Conservation (phyloP, 2,329 filamentous ascomycete genomes). For the Colletotrichum sojae region DNA sequence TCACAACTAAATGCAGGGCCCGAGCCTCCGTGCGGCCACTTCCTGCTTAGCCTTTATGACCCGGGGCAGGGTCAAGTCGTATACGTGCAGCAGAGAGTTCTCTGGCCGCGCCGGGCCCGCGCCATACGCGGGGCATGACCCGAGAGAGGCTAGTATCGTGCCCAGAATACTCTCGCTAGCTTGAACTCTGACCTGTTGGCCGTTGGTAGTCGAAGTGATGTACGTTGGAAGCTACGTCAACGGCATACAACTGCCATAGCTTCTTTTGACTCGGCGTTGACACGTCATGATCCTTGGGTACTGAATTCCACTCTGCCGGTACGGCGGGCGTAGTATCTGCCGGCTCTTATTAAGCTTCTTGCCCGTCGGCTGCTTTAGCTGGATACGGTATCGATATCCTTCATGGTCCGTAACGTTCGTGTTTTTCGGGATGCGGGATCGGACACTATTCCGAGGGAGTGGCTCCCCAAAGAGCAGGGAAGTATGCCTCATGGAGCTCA, state of each 20-base stretch:
- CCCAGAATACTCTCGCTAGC: no score
- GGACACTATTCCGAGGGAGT: no score
- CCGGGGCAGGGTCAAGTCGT: neutral
- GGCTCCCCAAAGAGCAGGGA: no score
- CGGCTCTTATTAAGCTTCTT: neutral
- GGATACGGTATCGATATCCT: no score
- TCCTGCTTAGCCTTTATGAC: neutral
- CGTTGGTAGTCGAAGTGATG: neutral
- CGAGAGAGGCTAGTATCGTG: no score
- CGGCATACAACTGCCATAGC: constrained; percentile 4
- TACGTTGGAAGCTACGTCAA: constrained; percentile 10
- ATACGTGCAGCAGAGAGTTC: neutral
- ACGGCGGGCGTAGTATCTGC: neutral
- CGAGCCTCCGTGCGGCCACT: constrained; percentile 9
- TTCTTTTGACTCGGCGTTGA: neutral
- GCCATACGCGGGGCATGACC: no score
- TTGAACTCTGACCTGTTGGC: neutral
- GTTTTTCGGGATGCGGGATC: no score
- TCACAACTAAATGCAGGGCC: constrained; percentile 5
- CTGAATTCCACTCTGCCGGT: neutral
- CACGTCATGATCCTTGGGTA: neutral
- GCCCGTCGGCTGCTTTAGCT: no score
- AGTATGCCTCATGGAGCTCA: no score
- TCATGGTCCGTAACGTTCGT: no score
- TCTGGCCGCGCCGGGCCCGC: neutral